Base-by-base conservation (phyloP, 2,329 filamentous ascomycete species). In the Alternaria burnsii region DNA sequence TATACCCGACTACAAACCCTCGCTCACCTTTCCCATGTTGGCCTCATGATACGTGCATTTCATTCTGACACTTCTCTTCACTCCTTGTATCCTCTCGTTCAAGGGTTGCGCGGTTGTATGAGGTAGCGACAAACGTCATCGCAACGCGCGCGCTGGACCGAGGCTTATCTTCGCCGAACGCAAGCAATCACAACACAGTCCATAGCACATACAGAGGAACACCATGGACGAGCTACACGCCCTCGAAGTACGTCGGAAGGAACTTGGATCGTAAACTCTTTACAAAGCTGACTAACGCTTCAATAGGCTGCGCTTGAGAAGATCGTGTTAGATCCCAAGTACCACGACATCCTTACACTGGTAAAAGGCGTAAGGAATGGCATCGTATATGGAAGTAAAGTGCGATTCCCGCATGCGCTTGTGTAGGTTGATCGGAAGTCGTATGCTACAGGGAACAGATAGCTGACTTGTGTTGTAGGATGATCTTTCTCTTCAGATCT, bases 311-410 rank as follows among this genome's bases (percentile, higher is more conserved):
- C 86, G 63, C 82, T 94, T 70, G 93, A 97, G 82, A 86, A 86
- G 69, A 85, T 97, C 58, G 84, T 94, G 68, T 87, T 95, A 63
- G 89, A 98, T 77, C 93, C 94, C 6, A 86, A 88, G 68, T 92
- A 97, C 81, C 92, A 95, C 73, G 92, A 95, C 72, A 78, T 93
- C 57, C 87, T 99, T 63, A 88, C 92, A 58, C 85, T 99, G 69
- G 79, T 97, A 79, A 99, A 99, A 86, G 93, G 89, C 73, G 91
- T 95, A 69, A 93, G 95, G 81, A 99, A 98, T 88, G 95, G 95
- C 79, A 89, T 94, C 68, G 93, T 99, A 65, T 99, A 99, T 82
- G 95, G 95, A 62, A 89, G 92, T 72, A 98, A 98, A 87, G 93
- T 99, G 80, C 94, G 95, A 66, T 98, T 99, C 82, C 95, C 95